These are phyloP conservation scores for Vitis hybrid DNA, from an alignment of 177 flowering plant species.

Conservation along the genomic window DNA sequence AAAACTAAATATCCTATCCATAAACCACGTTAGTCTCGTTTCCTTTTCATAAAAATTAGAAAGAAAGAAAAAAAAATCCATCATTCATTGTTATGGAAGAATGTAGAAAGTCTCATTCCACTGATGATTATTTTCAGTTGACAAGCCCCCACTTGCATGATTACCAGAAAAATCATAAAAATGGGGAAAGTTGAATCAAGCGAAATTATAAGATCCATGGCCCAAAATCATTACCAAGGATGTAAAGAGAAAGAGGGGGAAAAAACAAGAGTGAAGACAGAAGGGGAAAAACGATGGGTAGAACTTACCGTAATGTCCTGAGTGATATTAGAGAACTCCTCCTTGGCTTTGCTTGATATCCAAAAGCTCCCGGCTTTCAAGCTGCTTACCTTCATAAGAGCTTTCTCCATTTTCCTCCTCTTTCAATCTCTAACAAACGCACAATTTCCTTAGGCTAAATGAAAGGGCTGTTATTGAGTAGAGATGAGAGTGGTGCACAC, in stretches of 20 bases:
- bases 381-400: conserved; percentile 60
- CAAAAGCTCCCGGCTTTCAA: conserved; percentile 63
- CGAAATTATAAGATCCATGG: conserved; percentile 18
- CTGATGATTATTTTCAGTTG: not conserved
- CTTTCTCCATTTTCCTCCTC: conserved; percentile 60
- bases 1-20: too few species aligned
- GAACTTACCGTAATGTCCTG: conserved; percentile 74
- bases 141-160: not conserved
- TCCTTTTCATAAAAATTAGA: too few species aligned
- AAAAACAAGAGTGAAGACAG: not conserved
- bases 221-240: not conserved
- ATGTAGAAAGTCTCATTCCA: too few species aligned
- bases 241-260: not conserved
- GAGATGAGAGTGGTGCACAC: not conserved
- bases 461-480: not conserved
- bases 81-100: too few species aligned
- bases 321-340: conserved; percentile 64
- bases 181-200: conserved; percentile 14
- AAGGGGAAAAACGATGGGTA: not conserved
- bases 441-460: not conserved
- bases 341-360: conserved; percentile 76
- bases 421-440: not conserved
- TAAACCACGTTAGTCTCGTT: too few species aligned
- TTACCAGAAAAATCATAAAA: conserved; percentile 2
- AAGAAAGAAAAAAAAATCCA: too few species aligned